These are phyloP conservation scores for Aureobasidium sp. DNA, from an alignment of 2,329 filamentous ascomycete species.

Conservation along the genomic window DNA sequence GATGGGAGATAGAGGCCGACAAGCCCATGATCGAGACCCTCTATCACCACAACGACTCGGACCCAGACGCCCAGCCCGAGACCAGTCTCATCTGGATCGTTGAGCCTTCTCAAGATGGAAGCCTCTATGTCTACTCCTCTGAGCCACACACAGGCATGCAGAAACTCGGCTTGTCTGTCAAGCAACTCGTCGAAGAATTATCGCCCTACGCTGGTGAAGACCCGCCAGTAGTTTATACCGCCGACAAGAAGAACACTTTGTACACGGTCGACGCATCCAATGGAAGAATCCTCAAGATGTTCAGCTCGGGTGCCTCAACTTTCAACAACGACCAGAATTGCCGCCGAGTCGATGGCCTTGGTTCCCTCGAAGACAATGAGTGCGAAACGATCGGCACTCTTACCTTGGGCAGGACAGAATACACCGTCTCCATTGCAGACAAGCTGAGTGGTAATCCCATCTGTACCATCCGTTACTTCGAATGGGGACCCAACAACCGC, in stretches of 20 bases:
- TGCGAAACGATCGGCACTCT: slow-evolving; percentile 74
- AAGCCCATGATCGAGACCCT: slow-evolving; percentile 85
- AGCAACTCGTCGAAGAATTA: slow-evolving; percentile 75
- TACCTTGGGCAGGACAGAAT: slow-evolving; percentile 78
- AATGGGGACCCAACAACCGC: slow-evolving; percentile 89
- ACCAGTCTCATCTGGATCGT: slow-evolving; percentile 93
- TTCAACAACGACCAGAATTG: slow-evolving; percentile 68
- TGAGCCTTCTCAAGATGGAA: slow-evolving; percentile 80
- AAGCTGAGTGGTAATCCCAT: slow-evolving; percentile 64
- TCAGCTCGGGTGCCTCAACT: slow-evolving; percentile 61
- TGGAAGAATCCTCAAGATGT: slow-evolving; percentile 73
- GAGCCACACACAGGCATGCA: slow-evolving; percentile 52
- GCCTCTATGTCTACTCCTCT: slow-evolving; percentile 77
- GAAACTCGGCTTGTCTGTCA: slow-evolving; percentile 66
- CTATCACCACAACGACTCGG: slow-evolving; percentile 63
- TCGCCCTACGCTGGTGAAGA: slow-evolving; percentile 68
- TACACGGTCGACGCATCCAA: slow-evolving; percentile 83
- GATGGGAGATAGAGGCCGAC: slow-evolving; percentile 78
- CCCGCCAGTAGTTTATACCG: slow-evolving; percentile 77
- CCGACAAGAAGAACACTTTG: slow-evolving; percentile 81
- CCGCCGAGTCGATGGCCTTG: slow-evolving; percentile 55
- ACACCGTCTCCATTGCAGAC: slow-evolving; percentile 77
- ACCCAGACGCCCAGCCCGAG: slow-evolving; percentile 47
- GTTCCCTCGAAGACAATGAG: slow-evolving; percentile 50
- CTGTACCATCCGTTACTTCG: slow-evolving; percentile 83